These are phyloP conservation scores for Tolypocladium ophioglossoides DNA, from an alignment of 2,329 filamentous ascomycete genomes.

Conservation along the genomic window DNA sequence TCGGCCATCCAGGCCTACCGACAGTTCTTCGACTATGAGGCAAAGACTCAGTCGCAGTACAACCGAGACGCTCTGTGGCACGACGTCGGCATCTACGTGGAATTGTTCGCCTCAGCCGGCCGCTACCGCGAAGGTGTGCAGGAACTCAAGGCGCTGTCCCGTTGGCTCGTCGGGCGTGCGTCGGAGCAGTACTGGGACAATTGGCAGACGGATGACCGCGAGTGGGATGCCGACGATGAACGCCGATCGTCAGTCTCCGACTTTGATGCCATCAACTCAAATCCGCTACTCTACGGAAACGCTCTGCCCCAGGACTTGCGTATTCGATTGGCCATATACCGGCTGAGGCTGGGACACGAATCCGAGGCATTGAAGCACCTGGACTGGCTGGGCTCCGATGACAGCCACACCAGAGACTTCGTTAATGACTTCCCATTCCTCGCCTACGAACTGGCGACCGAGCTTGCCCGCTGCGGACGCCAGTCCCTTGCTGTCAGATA, in stretches of 20 bases:
- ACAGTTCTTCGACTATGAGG: constrained; percentile 32
- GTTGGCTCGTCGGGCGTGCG: constrained; percentile 73
- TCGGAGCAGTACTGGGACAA: constrained; percentile 70
- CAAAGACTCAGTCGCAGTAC: constrained; percentile 19
- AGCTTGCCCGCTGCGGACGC: constrained; percentile 24
- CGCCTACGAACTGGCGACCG: constrained; percentile 55
- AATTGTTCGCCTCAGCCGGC: constrained; percentile 59
- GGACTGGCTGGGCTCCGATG: constrained; percentile 56
- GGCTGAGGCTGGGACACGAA: constrained; percentile 58
- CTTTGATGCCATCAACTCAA: constrained; percentile 46
- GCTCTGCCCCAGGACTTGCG: constrained; percentile 74
- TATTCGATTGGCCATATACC: constrained; percentile 72
- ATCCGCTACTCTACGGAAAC: constrained; percentile 53
- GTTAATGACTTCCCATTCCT: constrained; percentile 65
- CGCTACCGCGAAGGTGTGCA: constrained; percentile 55
- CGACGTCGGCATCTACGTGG: constrained; percentile 75
- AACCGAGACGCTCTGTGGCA: constrained; percentile 53
- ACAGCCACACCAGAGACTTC: constrained; percentile 29
- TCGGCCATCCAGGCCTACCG: constrained; percentile 38
- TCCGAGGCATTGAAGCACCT: constrained; percentile 67
- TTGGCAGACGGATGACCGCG: constrained; percentile 63
- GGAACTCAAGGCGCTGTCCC: constrained; percentile 59
- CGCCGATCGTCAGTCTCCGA: constrained; percentile 53
- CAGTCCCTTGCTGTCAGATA: constrained; percentile 37
- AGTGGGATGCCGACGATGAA: constrained; percentile 71